Evolutionary conservation across 2,329 filamentous ascomycete genomes (phyloP).

Genomic region (Coleophoma eucalyptorum): DNA sequence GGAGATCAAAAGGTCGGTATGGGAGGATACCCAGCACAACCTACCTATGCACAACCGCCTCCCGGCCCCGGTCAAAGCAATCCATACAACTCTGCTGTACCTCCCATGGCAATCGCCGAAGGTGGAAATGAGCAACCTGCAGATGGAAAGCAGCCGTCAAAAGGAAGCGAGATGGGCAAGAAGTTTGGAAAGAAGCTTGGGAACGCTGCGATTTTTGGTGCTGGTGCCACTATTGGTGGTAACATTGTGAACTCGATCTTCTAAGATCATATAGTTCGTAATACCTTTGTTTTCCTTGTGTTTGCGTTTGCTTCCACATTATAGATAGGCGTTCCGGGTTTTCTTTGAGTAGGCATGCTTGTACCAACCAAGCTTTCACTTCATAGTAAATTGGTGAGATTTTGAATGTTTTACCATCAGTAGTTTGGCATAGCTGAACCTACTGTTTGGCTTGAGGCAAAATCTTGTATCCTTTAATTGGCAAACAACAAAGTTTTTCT

Average conservation of each 20-base stretch:
- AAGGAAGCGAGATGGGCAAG: constrained; percentile 68
- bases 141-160: constrained; percentile 36
- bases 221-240: constrained; percentile 84
- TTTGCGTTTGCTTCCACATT: too few species aligned
- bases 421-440: too few species aligned
- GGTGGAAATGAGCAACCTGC: constrained; percentile 26
- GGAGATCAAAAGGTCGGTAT: constrained; percentile 21
- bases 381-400: too few species aligned
- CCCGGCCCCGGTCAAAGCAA: constrained; percentile 47
- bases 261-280: constrained; percentile 35
- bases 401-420: too few species aligned
- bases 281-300: too few species aligned
- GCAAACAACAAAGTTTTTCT: too few species aligned
- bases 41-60: constrained; percentile 17
- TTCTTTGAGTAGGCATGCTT: too few species aligned
- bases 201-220: constrained; percentile 81
- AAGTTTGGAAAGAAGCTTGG: constrained; percentile 96
- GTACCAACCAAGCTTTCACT: too few species aligned
- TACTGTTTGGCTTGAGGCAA: too few species aligned
- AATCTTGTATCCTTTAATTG: too few species aligned
- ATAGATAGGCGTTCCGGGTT: too few species aligned
- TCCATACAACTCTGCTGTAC: constrained; percentile 67
- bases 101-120: constrained; percentile 69
- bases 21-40: constrained; percentile 19
- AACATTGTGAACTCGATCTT: constrained; percentile 92